A percentile compares a stretch with the other conserved stretches of the same genome.
phyloP scores from a whole-genome alignment of 257 asterid genomes.

The Salvia hispanica region DNA sequence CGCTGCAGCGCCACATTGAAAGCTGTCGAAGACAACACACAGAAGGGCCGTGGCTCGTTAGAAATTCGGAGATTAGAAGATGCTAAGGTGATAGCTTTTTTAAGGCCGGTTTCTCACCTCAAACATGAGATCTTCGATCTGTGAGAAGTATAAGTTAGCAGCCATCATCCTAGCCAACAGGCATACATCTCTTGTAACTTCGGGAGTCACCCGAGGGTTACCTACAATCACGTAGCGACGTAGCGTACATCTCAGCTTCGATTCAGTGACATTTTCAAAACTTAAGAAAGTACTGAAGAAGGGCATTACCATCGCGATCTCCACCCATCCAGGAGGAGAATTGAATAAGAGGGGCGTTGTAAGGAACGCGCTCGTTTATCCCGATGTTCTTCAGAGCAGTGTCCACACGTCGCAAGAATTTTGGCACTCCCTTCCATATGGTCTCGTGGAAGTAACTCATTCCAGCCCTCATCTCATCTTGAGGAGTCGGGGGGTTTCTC shows the following conservation, averaged over 20 bases:
- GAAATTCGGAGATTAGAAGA: not conserved
- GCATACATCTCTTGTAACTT: slow-evolving; percentile 95
- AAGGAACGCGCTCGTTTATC: slow-evolving; percentile 87
- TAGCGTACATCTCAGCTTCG: slow-evolving; percentile 12
- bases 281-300: not conserved
- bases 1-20: slow-evolving; percentile 98
- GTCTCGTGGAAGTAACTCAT: slow-evolving; percentile 98
- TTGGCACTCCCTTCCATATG: slow-evolving; percentile 96
- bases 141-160: slow-evolving; percentile 86
- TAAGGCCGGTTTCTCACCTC: slow-evolving; percentile 52
- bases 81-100: not conserved
- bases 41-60: not conserved
- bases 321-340: slow-evolving; percentile 99
- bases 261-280: not conserved
- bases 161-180: slow-evolving; percentile 96
- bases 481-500: slow-evolving; percentile 95
- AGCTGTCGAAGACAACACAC: slow-evolving; percentile 48
- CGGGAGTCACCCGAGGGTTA: slow-evolving; percentile 95
- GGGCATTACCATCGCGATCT: slow-evolving; percentile 82
- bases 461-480: slow-evolving; percentile 99
- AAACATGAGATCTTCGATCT: slow-evolving; percentile 95
- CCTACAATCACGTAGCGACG: slow-evolving; percentile 43
- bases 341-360: slow-evolving; percentile 89
- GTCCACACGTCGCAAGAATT: slow-evolving; percentile 86
- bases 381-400: slow-evolving; percentile 95